Evolutionary conservation across 305 asterid genomes (phyloP), one percentile per base, ranked within the genome.

Genomic region (Solanum hybrid): DNA sequence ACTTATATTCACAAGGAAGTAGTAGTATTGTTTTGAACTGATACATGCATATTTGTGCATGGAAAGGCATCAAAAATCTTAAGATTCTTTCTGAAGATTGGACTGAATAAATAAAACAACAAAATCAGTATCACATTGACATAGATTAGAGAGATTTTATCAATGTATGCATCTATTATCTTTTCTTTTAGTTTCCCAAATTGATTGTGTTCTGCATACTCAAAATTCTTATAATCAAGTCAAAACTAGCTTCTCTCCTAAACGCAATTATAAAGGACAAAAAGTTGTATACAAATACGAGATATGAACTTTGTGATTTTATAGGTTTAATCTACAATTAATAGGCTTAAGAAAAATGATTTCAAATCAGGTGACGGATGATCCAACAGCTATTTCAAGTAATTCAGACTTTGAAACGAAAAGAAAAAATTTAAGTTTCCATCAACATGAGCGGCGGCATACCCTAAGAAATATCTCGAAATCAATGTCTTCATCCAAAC

Each of bases 381-480:
- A 56, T 80, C 69, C 14, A 81, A 81, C 86, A 81, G 32, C 66
- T 32, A 80, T 32, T 37, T 79, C 66, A 82, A 84, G 38, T 84
- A 84, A 42, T 36, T 80, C 34, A 80, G 32, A 80, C 56, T 10
- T 26, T 81, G 8, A 40, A 31, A 81, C n/a, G 36, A 51, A 11
- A 12, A 40, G 34, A 81, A 24, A 81, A 31, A 15, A 26, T 10
- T 29, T 3, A 84, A 45, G 66, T 31, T 85, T 15, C 17, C 6
- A 26, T n/a, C 24, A 32, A 76, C 29, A 56, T 17, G 10, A 17
- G 69, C 69, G 24, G 69, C 22, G 86, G 82, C 40, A 31, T 80
- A 88, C 89, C 89, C 86, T 77, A 32, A 88, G 89, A 76, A 88
- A 88, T 2, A 80, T 29, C 71, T 88, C 89, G 72, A 88, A 88